Conservation (phyloP, 148 eudicot species). For the Rhododendron ferrugineum region DNA sequence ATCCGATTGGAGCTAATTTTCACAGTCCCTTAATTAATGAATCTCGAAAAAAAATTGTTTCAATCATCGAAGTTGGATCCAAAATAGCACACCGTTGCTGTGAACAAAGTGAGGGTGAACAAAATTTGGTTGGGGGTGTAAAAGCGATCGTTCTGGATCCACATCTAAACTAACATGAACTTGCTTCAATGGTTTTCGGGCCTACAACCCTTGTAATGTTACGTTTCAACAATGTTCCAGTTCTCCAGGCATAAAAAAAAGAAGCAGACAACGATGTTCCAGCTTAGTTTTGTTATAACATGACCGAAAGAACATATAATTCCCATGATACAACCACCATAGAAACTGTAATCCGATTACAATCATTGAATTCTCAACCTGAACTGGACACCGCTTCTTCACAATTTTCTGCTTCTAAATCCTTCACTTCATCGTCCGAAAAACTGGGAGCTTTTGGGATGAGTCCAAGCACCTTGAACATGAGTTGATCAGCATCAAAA, state of each 20-base stretch:
- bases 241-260: neutral
- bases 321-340: neutral
- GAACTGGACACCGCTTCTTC: constrained; percentile 51
- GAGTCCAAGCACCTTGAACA: constrained; percentile 90
- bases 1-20: too few species aligned
- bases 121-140: neutral
- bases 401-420: constrained; percentile 30
- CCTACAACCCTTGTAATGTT: neutral
- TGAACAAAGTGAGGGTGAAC: too few species aligned
- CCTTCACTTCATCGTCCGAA: constrained; percentile 30
- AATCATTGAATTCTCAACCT: constrained; percentile 22
- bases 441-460: constrained; percentile 75
- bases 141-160: neutral
- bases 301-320: neutral
- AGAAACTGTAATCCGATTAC: neutral
- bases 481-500: constrained; percentile 77
- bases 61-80: too few species aligned
- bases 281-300: neutral
- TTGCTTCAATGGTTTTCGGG: neutral
- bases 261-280: neutral
- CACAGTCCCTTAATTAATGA: too few species aligned
- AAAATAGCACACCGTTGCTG: too few species aligned
- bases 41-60: too few species aligned
- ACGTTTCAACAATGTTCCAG: neutral
- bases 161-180: neutral